Conservation (phyloP, 768 basidiomycete genomes). For the Leccinum rimulosum region DNA sequence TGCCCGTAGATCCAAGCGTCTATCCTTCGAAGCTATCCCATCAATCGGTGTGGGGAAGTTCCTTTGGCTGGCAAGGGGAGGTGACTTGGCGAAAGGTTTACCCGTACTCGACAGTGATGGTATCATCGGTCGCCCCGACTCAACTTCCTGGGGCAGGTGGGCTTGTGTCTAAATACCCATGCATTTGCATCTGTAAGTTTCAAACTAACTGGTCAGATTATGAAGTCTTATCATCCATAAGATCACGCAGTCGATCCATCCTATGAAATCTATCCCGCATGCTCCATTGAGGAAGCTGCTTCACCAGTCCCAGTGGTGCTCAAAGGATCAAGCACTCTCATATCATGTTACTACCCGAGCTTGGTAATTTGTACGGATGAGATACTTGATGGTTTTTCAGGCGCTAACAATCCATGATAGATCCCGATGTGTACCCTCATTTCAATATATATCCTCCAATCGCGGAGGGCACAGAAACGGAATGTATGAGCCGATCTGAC, state of each 20-base stretch:
- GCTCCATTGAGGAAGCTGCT: neutral
- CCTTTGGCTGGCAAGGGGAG: constrained; percentile 20
- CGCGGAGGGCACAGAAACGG: neutral
- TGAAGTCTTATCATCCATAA: constrained; percentile 16
- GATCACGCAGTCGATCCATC: constrained; percentile 42
- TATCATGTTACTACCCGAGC: constrained; percentile 34
- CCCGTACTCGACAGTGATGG: constrained; percentile 9
- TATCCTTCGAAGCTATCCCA: constrained; percentile 23
- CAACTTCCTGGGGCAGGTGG: constrained; percentile 12
- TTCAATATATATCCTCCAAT: constrained; percentile 39
- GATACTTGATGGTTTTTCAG: neutral
- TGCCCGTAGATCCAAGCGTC: constrained; percentile 33
- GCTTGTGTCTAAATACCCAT: constrained; percentile 12
- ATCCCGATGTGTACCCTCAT: constrained; percentile 41
- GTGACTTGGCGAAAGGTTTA: constrained; percentile 18
- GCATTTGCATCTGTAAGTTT: constrained; percentile 21
- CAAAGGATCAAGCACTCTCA: neutral
- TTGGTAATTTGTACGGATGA: constrained; percentile 35
- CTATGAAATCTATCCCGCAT: constrained; percentile 40
- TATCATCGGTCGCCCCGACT: neutral
- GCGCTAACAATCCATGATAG: constrained; percentile 22
- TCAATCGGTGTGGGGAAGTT: constrained; percentile 11
- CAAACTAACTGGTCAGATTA: neutral
- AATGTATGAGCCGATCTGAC: neutral
- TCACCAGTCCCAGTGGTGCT: constrained; percentile 1